phyloP scores from a whole-genome alignment of 1,139 yeast species.

The Torulaspora pretoriensis region DNA sequence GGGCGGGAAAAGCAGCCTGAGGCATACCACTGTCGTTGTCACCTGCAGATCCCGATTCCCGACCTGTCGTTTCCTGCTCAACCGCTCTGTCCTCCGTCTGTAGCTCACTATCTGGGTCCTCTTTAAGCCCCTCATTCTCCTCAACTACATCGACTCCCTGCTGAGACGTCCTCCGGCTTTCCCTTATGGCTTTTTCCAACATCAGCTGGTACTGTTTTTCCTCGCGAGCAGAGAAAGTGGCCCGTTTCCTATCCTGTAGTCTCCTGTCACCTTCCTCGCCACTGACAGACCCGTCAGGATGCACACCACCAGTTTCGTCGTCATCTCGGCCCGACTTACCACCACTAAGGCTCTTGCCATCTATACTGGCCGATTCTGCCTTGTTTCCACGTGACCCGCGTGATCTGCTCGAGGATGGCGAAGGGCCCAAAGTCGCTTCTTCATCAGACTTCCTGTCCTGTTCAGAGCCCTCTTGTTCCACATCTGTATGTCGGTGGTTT shows the following conservation, averaged over 20 bases:
- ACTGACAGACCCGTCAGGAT: not conserved
- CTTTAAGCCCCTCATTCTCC: slow-evolving; percentile 19
- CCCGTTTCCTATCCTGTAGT: slow-evolving; percentile 31
- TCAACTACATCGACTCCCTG: slow-evolving; percentile 15
- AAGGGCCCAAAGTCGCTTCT: not conserved
- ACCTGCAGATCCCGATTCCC: not conserved
- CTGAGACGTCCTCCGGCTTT: slow-evolving; percentile 35
- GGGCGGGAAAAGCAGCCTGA: not conserved
- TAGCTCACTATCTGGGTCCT: slow-evolving; percentile 4
- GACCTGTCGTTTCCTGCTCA: not conserved
- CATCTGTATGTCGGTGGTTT: slow-evolving; percentile 8
- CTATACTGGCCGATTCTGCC: not conserved
- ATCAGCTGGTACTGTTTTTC: slow-evolving; percentile 40
- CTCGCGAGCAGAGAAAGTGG: slow-evolving; percentile 38
- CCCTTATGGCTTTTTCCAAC: slow-evolving; percentile 39
- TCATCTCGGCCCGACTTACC: not conserved
- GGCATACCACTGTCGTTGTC: not conserved
- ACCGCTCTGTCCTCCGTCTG: not conserved
- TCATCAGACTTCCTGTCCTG: not conserved
- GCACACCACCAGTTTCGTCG: not conserved
- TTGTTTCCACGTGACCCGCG: slow-evolving; percentile 6
- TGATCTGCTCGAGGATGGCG: slow-evolving; percentile 5
- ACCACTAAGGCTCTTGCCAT: not conserved
- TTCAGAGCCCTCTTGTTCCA: not conserved
- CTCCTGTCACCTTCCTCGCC: slow-evolving; percentile 14